phyloP scores from a whole-genome alignment of 2,329 filamentous ascomycete species.

The Phialemonium atrogriseum region DNA sequence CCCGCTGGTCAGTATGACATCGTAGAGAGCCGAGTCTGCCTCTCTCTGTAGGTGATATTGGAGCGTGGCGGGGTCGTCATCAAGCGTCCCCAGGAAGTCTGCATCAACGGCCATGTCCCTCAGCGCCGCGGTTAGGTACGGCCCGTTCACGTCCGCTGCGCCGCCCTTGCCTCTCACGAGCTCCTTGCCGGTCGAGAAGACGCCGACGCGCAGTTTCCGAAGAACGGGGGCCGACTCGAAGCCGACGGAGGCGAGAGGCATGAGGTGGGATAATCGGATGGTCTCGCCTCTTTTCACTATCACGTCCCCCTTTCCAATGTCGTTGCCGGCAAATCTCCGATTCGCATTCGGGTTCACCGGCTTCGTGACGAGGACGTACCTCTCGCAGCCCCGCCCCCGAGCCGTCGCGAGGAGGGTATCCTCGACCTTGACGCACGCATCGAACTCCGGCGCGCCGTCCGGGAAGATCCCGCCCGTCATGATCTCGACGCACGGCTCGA shows the following conservation, averaged over 20 bases:
- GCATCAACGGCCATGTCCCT: too few relatives aligned
- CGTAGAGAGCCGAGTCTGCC: too few relatives aligned
- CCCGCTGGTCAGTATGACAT: conserved; percentile 1
- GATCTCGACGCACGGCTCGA: conserved; percentile 17
- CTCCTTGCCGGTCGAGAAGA: conserved; percentile 4
- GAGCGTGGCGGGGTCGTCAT: too few relatives aligned
- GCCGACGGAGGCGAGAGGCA: conserved; percentile 3
- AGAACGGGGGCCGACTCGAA: not conserved
- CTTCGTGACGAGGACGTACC: conserved; percentile 6
- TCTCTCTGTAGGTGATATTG: too few relatives aligned
- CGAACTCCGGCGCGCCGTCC: conserved; percentile 2
- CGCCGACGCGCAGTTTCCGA: not conserved
- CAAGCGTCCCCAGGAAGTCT: too few relatives aligned
- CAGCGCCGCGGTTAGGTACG: too few relatives aligned
- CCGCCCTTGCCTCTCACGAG: too few relatives aligned
- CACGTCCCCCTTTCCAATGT: conserved; percentile 2
- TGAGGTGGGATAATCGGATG: conserved; percentile 2
- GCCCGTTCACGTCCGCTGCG: too few relatives aligned
- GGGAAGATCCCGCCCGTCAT: conserved; percentile 22
- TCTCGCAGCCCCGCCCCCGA: too few relatives aligned
- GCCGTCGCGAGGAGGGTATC: not conserved
- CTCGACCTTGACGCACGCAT: conserved; percentile 8
- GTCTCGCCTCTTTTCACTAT: conserved; percentile 3
- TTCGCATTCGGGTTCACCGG: conserved; percentile 2
- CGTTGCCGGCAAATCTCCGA: conserved; percentile 4